Percentiles rank a stretch among this genome's conserved stretches.
These are phyloP conservation scores for Brettanomyces custersianus DNA, from an alignment of 805 yeast genomes.

Conservation along the genomic window DNA sequence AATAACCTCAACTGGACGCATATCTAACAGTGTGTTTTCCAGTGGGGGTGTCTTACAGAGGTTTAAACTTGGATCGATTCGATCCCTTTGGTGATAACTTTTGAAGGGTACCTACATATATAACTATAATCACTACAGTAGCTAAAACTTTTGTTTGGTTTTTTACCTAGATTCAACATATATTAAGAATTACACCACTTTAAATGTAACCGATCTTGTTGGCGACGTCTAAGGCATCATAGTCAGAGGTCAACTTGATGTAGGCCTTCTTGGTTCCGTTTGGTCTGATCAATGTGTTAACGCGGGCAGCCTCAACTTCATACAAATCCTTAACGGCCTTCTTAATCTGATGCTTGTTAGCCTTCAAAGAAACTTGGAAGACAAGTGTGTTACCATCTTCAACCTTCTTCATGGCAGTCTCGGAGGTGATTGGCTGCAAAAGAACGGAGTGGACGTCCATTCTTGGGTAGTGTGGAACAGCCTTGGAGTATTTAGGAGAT, in stretches of 20 bases:
- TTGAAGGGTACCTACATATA: conserved; percentile 9
- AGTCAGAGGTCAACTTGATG: conserved; percentile 97
- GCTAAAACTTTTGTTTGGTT: too few species aligned
- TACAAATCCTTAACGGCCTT: conserved; percentile 96
- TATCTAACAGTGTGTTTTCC: too few species aligned
- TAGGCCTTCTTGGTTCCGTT: conserved; percentile 99
- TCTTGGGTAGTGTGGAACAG: conserved; percentile 97
- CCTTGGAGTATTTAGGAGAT: conserved; percentile 91
- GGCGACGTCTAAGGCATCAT: conserved; percentile 99
- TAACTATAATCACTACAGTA: too few species aligned
- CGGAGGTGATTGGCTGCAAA: conserved; percentile 92
- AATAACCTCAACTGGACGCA: conserved; percentile 12
- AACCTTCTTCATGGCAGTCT: conserved; percentile 98
- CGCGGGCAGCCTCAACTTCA: conserved; percentile 88
- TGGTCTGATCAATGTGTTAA: conserved; percentile 97
- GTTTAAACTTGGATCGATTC: too few species aligned
- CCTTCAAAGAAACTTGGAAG: conserved; percentile 93
- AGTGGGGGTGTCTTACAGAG: conserved; percentile 8
- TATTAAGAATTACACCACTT: conserved; percentile 15
- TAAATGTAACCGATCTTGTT: conserved; percentile 99
- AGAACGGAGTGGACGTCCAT: conserved; percentile 91
- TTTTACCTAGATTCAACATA: too few species aligned
- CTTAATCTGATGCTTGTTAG: conserved; percentile 99
- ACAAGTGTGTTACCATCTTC: conserved; percentile 99
- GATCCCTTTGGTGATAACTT: too few species aligned